Evolutionary conservation across 225 moss, liverwort and hornwort genomes (phyloP).

Genomic region (Pseudoscleropodium purum): DNA sequence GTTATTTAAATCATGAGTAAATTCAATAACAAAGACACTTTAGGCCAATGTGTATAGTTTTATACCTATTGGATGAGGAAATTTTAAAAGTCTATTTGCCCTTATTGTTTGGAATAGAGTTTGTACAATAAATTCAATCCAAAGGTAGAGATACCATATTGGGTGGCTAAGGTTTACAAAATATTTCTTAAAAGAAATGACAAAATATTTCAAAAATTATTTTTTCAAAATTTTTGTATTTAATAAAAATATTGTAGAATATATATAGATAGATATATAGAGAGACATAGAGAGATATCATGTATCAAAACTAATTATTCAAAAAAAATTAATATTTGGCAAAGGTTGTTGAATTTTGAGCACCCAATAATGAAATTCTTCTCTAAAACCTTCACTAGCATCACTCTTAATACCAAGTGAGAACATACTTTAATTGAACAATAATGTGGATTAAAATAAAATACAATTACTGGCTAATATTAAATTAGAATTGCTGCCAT

Average conservation of each 20-base stretch:
- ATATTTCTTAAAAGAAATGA: not conserved
- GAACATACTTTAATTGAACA: not conserved
- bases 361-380: not conserved
- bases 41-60: not conserved
- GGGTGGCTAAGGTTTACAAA: rapidly evolving
- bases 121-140: not conserved
- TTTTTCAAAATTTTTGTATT: not conserved
- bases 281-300: too few relatives aligned
- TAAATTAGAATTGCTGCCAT: not conserved
- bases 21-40: not conserved
- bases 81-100: not conserved
- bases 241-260: not conserved
- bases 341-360: not conserved
- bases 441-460: not conserved
- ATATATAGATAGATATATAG: too few relatives aligned
- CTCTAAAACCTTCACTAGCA: not conserved
- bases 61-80: not conserved
- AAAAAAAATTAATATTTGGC: not conserved
- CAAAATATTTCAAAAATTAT: not conserved
- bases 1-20: not conserved
- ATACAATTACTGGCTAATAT: not conserved
- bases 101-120: not conserved
- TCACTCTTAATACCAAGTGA: not conserved
- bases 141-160: not conserved
- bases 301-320: rapidly evolving